Evolutionary conservation across 129 eudicot genomes (phyloP).

Genomic region (Arctium lappa): DNA sequence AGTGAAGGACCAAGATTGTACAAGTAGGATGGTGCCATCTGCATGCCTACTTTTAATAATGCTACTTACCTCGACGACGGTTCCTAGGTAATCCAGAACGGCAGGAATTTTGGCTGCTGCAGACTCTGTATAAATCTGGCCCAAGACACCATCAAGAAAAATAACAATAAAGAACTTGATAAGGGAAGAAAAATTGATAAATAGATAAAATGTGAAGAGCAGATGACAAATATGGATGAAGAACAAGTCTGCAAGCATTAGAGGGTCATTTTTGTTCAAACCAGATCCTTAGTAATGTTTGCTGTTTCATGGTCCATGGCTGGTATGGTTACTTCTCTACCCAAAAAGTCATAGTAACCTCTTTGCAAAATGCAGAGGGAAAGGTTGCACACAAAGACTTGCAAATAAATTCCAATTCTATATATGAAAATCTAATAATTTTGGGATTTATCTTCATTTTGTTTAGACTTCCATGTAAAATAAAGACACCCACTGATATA

Average conservation of each 20-base stretch:
- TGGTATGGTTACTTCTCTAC: neutral
- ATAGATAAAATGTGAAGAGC: neutral
- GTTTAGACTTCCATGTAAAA: neutral
- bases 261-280: neutral
- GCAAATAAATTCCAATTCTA: neutral
- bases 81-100: constrained; percentile 91
- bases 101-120: constrained; percentile 97
- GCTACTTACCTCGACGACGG: constrained; percentile 71
- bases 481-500: neutral
- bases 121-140: constrained; percentile 86
- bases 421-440: neutral
- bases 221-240: neutral
- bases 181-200: neutral
- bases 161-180: neutral
- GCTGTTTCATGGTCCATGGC: neutral
- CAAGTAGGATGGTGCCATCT: constrained; percentile 32
- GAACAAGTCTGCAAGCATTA: constrained; percentile 4
- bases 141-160: constrained; percentile 18
- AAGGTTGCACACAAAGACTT: neutral
- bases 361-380: neutral
- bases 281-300: neutral
- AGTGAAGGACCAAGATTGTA: neutral
- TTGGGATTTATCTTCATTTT: neutral
- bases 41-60: constrained; percentile 15
- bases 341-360: neutral